Percentiles rank a stretch among this genome's conserved stretches.
Evolutionary conservation across 805 yeast species (phyloP).

Genomic region (Saccharomycopsis malanga): DNA sequence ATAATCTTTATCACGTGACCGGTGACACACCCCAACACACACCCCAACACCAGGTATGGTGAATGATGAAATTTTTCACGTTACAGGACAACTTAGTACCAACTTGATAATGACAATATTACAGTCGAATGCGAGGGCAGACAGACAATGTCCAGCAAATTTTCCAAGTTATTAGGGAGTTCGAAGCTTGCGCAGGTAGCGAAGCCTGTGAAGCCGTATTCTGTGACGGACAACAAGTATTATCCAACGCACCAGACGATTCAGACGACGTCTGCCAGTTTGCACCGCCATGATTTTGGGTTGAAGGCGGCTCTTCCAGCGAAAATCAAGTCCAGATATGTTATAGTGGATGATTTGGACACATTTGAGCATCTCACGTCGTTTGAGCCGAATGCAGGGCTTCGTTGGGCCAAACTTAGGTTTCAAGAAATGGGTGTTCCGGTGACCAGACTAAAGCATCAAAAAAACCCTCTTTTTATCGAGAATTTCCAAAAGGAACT

Average conservation of each 20-base stretch:
- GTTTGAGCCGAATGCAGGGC: slow-evolving; percentile 57
- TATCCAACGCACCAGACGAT: slow-evolving; percentile 69
- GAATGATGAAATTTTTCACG: no score
- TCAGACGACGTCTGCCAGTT: slow-evolving; percentile 58
- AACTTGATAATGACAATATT: no score
- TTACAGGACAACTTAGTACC: no score
- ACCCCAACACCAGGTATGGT: no score
- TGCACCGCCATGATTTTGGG: slow-evolving; percentile 67
- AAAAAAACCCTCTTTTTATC: background rate
- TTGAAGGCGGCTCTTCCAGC: slow-evolving; percentile 63
- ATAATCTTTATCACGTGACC: no score
- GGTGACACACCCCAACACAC: no score
- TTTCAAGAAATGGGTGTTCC: slow-evolving; percentile 64
- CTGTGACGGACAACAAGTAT: slow-evolving; percentile 25
- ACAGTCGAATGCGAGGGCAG: no score
- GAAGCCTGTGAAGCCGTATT: slow-evolving; percentile 26
- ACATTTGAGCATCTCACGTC: slow-evolving; percentile 61
- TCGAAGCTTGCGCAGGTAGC: slow-evolving; percentile 33
- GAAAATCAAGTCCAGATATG: slow-evolving; percentile 48
- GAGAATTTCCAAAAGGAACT: no score
- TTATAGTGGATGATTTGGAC: slow-evolving; percentile 61
- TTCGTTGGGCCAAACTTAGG: slow-evolving; percentile 52
- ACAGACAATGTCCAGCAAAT: slow-evolving; percentile 6
- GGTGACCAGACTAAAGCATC: slow-evolving; percentile 24
- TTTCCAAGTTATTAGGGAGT: slow-evolving; percentile 19